These are phyloP conservation scores for Eucalyptus cladocalyx DNA, from an alignment of 345 rosid species.

Conservation along the genomic window DNA sequence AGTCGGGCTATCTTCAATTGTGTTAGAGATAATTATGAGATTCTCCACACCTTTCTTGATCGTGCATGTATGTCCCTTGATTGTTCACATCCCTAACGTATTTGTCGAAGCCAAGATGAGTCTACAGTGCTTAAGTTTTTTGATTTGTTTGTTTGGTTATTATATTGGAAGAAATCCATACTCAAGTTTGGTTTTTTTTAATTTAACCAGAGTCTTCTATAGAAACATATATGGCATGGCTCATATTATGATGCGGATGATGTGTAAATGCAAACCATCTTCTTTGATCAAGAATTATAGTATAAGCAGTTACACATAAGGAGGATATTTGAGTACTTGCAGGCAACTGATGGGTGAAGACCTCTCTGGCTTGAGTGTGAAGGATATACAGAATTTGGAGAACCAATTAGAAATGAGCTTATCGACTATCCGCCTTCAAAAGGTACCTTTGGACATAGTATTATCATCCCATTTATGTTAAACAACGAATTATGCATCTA, in stretches of 20 bases:
- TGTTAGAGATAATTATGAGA: not conserved
- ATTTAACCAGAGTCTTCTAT: not conserved
- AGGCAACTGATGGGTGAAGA: slow-evolving; percentile 1
- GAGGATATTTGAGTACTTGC: not conserved
- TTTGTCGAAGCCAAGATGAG: not conserved
- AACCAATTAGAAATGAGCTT: not conserved
- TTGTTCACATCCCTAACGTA: not conserved
- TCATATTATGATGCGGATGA: not conserved
- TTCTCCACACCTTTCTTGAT: not conserved
- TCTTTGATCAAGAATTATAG: not conserved
- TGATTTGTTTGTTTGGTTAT: not conserved
- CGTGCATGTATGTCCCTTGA: not conserved
- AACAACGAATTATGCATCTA: not conserved
- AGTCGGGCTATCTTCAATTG: not conserved
- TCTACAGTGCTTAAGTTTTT: not conserved
- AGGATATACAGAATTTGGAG: not conserved
- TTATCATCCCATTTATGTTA: not conserved
- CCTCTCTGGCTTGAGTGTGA: not conserved
- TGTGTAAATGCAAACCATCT: not conserved
- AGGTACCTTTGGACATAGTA: not conserved
- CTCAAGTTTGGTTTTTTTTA: not conserved
- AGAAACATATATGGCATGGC: not conserved
- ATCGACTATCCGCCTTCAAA: not conserved
- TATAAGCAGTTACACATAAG: not conserved
- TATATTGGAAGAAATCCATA: not conserved